Evolutionary conservation across 192 early-diverging fungal species (phyloP), one percentile per base, ranked within the genome.

Genomic region (Rhizoclosmatium globosum): DNA sequence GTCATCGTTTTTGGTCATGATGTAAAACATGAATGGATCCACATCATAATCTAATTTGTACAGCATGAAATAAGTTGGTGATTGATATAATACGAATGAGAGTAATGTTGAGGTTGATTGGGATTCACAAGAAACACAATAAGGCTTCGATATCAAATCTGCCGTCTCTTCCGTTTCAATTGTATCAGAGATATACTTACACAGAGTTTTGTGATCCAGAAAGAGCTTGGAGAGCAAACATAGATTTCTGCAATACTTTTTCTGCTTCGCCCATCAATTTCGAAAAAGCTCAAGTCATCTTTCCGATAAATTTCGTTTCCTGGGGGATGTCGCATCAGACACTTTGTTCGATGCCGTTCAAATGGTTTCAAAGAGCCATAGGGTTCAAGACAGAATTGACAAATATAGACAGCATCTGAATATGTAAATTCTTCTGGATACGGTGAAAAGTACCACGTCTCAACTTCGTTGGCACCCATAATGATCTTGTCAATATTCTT

Each of bases 401-500:
- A 99, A 47, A 99, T 92, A 76, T 96, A 97, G 3, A 99, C 83
- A 3, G 83, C 84, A n/a, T 91, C 90, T 4, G 87, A 86, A 48
- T 94, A 87, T 4, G 93, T 90, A 79, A 92, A 96, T 74, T 98
- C 96, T 46, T 88, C 85, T 3, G 98, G 97, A 68, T 98, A 99
- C 0, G 98, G 97, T 45, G 96, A 97, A 89, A 98, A 98, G 84
- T 99, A 99, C 98, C 98, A 99, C 0, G 97, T 91, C 82, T 98
- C 96, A 42, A 98, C 93, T 79, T 95, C 92, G 81, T 92, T 90
- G 82, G 93, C 88, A 47, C 98, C 98, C 84, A 99, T 95, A 77
- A 96, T 90, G 59, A 99, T 96, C 64, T 88, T 78, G 75, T 96
- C 93, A 85, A 99, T 89, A 82, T 98, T 98, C 85, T 98, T 98